Base-by-base conservation (phyloP, 1,284 basidiomycete genomes). In the Amylostereum areolatum region DNA sequence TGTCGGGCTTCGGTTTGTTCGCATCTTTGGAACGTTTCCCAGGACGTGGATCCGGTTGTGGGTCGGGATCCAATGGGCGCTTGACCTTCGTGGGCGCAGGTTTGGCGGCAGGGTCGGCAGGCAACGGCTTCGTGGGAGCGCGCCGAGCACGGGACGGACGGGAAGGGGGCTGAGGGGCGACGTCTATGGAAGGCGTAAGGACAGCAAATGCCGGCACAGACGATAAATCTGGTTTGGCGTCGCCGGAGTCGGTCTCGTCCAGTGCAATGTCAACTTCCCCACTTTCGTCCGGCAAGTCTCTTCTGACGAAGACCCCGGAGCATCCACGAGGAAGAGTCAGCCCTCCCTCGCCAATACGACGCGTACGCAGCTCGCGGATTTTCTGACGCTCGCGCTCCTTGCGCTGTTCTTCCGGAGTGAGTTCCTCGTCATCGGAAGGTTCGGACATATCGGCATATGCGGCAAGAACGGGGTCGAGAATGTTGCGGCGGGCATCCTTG, bases 381-480 rank as follows among this genome's bases (percentile, higher is more conserved):
- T 80, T 80, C 50, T 73, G 69, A 44, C 70, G 72, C 56, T 78
- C 73, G 34, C 67, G 68, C 34, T 73, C 68, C 36, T 74, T 67
- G 41, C 63, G 67, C 9, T 65, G 56, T 49, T 73, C 69, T 47
- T 72, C 70, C 1, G 60, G 69, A 54, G 73, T 70, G 3, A 67
- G 53, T 30, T 63, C 63, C 37, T 72, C 71, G 10, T 75, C 70
- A 35, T 72, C 70, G 4, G 70, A 71, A 18, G 65, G 61, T 28
- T 56, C 60, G 49, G 63, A 57, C 9, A 61, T 66, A 50, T 60
- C 58, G n/a, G 63, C 63, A 41, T 63, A 57, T 59, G 70, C 59
- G 33, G 71, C 65, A 27, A 84, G 66, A 18, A 84, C 69, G 25
- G 84, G 84, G 54, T 86, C 84, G 47, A 88, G 59, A 27, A 87